phyloP scores from a whole-genome alignment of 805 yeast genomes.

The Lachancea lanzarotensis region DNA sequence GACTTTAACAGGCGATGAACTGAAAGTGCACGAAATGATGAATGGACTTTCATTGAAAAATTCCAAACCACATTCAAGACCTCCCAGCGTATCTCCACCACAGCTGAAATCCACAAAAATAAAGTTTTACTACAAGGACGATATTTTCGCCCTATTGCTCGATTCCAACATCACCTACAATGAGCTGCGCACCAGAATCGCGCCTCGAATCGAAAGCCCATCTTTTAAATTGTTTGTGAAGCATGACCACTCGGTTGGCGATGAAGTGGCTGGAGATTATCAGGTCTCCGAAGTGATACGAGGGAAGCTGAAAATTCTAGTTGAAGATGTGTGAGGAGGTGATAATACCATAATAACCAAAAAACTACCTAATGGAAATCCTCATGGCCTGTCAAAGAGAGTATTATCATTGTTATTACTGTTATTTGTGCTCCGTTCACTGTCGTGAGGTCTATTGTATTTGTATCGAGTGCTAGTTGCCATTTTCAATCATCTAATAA shows the following conservation, averaged over 20 bases:
- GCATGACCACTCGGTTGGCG: conserved; percentile 28
- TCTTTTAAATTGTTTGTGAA: conserved; percentile 34
- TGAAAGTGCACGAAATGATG: conserved; percentile 24
- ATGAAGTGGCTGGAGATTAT: conserved; percentile 30
- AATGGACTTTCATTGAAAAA: conserved; percentile 22
- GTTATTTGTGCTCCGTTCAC: no score
- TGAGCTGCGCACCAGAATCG: conserved; percentile 46
- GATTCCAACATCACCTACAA: conserved; percentile 42
- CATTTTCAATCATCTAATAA: conserved; percentile 3
- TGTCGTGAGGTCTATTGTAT: no score
- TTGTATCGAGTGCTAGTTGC: no score
- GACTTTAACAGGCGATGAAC: conserved; percentile 30
- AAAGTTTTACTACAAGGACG: conserved; percentile 73
- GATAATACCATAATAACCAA: not conserved
- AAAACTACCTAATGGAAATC: no score
- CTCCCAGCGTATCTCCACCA: conserved; percentile 28
- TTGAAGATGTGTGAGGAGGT: conserved; percentile 8
- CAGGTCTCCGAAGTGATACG: conserved; percentile 32
- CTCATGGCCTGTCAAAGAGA: no score
- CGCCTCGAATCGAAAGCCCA: conserved; percentile 41
- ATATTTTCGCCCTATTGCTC: conserved; percentile 65
- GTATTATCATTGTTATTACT: no score
- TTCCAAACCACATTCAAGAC: conserved; percentile 25
- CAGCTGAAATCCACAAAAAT: conserved; percentile 41
- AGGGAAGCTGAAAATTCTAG: conserved; percentile 32